These are phyloP conservation scores for Chlamydomonas reinhardtii DNA, from an alignment of 163 green algal genomes.

Conservation along the genomic window DNA sequence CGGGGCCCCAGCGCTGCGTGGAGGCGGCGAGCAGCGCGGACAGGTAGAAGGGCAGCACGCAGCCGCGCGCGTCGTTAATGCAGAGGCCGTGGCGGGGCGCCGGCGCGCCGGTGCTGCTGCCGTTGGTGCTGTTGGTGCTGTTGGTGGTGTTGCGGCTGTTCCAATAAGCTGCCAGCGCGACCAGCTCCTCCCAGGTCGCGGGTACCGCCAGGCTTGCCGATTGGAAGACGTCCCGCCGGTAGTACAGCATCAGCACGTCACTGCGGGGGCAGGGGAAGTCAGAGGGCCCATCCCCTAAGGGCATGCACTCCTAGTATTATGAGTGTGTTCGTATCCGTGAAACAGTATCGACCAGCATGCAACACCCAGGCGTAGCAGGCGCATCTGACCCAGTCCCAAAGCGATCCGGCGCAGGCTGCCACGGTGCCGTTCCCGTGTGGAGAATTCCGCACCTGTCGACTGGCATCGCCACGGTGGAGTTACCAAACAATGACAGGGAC, in stretches of 20 bases:
- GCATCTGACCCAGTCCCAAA: no score
- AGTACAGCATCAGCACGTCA: constrained; percentile 23
- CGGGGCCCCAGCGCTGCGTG: constrained; percentile 18
- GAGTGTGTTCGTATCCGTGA: no score
- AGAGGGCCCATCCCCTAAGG: no score
- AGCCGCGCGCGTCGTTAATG: constrained; percentile 2
- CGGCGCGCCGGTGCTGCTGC: background rate
- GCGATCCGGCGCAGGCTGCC: no score
- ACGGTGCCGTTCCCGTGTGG: no score
- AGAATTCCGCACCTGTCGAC: background rate
- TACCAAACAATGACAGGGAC: background rate
- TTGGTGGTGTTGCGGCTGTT: background rate
- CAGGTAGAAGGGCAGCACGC: background rate
- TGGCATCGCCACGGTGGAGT: background rate
- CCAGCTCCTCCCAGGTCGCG: constrained; percentile 5
- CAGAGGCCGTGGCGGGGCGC: constrained; percentile 30
- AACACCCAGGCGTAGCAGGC: background rate
- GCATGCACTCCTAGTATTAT: no score
- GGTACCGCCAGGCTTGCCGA: background rate
- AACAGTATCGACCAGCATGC: no score
- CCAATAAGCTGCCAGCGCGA: background rate
- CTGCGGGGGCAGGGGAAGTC: background rate
- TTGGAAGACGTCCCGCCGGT: constrained; percentile 6
- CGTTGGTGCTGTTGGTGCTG: background rate
- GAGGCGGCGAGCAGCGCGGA: constrained; percentile 32